phyloP scores from a whole-genome alignment of 139 green algal species.

The Chlamydomonas sp. region DNA sequence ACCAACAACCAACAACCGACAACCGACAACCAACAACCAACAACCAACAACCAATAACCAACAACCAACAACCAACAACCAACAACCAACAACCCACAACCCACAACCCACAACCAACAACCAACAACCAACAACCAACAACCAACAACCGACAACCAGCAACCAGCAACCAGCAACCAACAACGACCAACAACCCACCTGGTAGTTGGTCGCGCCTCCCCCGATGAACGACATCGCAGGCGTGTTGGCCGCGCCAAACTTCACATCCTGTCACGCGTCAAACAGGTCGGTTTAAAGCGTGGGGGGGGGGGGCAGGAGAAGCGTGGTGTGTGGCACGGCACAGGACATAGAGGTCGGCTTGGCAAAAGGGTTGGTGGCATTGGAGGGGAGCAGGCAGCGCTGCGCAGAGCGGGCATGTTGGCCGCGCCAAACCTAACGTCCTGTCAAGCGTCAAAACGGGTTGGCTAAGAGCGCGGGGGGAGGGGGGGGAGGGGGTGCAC shows the following conservation, averaged over 20 bases:
- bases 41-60: too few relatives aligned
- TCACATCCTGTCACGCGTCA: slow-evolving; percentile 67
- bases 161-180: too few relatives aligned
- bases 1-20: too few relatives aligned
- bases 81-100: too few relatives aligned
- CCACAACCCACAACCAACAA: too few relatives aligned
- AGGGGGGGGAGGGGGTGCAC: background rate
- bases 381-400: background rate
- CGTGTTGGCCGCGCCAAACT: slow-evolving; percentile 70
- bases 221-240: slow-evolving; percentile 82
- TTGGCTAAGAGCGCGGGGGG: background rate
- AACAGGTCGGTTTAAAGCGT: background rate
- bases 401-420: slow-evolving; percentile 80
- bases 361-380: background rate
- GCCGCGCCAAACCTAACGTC: slow-evolving; percentile 73
- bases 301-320: background rate
- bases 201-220: slow-evolving; percentile 59
- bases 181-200: too few relatives aligned
- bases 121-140: too few relatives aligned
- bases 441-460: slow-evolving; percentile 29
- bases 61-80: too few relatives aligned
- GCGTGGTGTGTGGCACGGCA: background rate
- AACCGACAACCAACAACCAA: too few relatives aligned
- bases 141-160: too few relatives aligned
- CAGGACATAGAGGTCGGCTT: too few relatives aligned